Evolutionary conservation across 192 early-diverging fungal genomes (phyloP).

Genomic region (Glomus cerebriforme): DNA sequence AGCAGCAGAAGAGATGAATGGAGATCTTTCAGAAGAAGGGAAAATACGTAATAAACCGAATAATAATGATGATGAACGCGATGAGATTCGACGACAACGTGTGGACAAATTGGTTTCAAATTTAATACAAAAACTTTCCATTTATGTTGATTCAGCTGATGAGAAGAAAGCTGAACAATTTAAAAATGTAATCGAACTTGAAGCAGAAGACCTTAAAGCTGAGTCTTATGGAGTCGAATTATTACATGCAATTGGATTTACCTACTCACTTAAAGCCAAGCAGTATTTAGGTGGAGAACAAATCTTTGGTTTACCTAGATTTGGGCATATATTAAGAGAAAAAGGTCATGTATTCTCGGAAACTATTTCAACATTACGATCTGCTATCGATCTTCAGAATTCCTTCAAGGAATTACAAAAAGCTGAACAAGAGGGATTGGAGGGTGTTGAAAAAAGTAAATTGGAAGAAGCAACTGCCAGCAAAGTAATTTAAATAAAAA

Average conservation of each 20-base stretch:
- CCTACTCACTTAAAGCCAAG: slow-evolving; percentile 85
- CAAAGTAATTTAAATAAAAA: slow-evolving; percentile 41
- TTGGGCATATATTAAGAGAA: slow-evolving; percentile 76
- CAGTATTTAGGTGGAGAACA: slow-evolving; percentile 75
- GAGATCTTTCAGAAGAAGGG: slow-evolving; percentile 48
- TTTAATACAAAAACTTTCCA: slow-evolving; percentile 73
- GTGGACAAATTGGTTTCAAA: slow-evolving; percentile 73
- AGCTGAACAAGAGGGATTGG: slow-evolving; percentile 83
- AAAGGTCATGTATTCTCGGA: slow-evolving; percentile 90
- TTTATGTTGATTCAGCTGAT: slow-evolving; percentile 69
- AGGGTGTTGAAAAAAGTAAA: slow-evolving; percentile 63
- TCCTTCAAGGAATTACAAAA: slow-evolving; percentile 88
- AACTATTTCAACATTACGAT: slow-evolving; percentile 88
- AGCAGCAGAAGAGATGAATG: slow-evolving; percentile 53
- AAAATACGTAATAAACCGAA: slow-evolving; percentile 61
- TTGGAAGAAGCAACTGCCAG: slow-evolving; percentile 71
- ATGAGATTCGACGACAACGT: slow-evolving; percentile 57
- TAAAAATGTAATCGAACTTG: slow-evolving; percentile 66
- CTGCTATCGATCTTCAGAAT: slow-evolving; percentile 91
- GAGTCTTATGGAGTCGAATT: slow-evolving; percentile 95
- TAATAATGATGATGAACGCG: slow-evolving; percentile 64
- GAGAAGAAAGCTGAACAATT: slow-evolving; percentile 55
- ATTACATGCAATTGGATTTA: slow-evolving; percentile 90
- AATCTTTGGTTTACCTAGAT: slow-evolving; percentile 71
- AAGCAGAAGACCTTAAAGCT: slow-evolving; percentile 85